Evolutionary conservation across 2,329 filamentous ascomycete species (phyloP).

Genomic region (Chaetomium globosum): DNA sequence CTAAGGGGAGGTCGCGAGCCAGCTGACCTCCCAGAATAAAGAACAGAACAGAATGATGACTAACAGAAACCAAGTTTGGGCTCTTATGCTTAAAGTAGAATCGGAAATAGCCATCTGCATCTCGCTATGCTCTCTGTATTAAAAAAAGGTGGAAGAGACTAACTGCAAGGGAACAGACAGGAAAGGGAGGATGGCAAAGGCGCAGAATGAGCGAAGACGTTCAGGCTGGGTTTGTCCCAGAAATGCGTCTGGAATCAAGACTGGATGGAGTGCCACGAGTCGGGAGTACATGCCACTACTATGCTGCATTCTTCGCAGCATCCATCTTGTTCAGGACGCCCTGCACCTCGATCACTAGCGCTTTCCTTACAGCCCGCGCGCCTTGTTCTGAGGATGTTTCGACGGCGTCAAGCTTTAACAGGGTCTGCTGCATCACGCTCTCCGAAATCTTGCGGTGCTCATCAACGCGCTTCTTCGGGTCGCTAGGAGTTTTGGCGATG

Average conservation of each 20-base stretch:
- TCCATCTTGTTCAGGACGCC: constrained; percentile 67
- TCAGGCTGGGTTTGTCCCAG: neutral
- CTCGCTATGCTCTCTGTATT: neutral
- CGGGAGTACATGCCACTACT: neutral
- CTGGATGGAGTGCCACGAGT: too few species aligned
- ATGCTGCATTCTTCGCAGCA: constrained; percentile 38
- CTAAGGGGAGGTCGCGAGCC: neutral
- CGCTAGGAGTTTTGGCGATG: constrained; percentile 62
- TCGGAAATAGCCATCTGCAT: neutral
- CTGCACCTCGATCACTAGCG: constrained; percentile 72
- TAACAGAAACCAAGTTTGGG: neutral
- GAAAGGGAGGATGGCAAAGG: neutral
- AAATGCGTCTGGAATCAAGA: neutral
- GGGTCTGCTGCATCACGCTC: constrained; percentile 72
- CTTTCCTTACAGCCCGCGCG: constrained; percentile 67
- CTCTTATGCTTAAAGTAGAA: neutral
- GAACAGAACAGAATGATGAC: neutral
- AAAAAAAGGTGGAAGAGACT: neutral
- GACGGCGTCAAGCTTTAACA: constrained; percentile 76
- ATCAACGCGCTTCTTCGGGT: constrained; percentile 68
- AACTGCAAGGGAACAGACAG: too few species aligned
- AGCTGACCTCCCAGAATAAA: neutral
- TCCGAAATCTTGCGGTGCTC: constrained; percentile 76
- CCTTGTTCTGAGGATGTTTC: constrained; percentile 71
- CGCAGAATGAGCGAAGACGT: neutral